A percentile compares a stretch with the other conserved stretches of the same genome.
These are phyloP conservation scores for Fusarium annulatum DNA, from an alignment of 2,329 filamentous ascomycete genomes.

Conservation along the genomic window DNA sequence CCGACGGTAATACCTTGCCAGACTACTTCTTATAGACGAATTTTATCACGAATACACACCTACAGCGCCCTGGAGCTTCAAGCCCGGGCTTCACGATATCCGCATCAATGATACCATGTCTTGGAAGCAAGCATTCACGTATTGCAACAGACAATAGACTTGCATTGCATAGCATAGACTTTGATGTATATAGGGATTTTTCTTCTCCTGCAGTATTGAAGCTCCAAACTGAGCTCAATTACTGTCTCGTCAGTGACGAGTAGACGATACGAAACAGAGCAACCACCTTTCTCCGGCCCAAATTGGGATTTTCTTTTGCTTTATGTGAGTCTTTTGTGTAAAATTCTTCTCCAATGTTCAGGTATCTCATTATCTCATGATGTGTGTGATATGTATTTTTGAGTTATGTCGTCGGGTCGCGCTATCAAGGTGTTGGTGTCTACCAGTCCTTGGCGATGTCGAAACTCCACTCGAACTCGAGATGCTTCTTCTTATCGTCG, in stretches of 20 bases:
- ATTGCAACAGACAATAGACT: constrained; percentile 26
- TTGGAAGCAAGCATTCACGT: constrained; percentile 32
- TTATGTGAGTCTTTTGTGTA: constrained; percentile 29
- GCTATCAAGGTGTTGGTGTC: constrained; percentile 13
- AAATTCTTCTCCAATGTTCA: constrained; percentile 37
- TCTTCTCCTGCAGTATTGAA: constrained; percentile 19
- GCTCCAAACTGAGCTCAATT: constrained; percentile 28
- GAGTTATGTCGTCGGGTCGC: constrained; percentile 17
- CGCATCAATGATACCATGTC: constrained; percentile 43
- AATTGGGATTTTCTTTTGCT: constrained; percentile 16
- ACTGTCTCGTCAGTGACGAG: constrained; percentile 29
- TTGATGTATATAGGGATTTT: constrained; percentile 41
- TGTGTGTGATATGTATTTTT: constrained; percentile 36
- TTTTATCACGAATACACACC: background rate
- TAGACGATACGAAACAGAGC: constrained; percentile 35
- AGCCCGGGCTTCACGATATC: constrained; percentile 36
- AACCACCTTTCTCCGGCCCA: constrained; percentile 30
- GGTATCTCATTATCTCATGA: constrained; percentile 48
- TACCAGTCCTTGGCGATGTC: constrained; percentile 98
- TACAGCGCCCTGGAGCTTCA: constrained; percentile 16
- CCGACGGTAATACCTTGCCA: constrained; percentile 71
- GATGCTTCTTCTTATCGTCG: constrained; percentile 90
- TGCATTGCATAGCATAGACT: constrained; percentile 44
- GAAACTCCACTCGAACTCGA: constrained; percentile 96
- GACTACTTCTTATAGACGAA: constrained; percentile 74